phyloP scores from a whole-genome alignment of 2,329 filamentous ascomycete species.

The Nectriaceae sp. region DNA sequence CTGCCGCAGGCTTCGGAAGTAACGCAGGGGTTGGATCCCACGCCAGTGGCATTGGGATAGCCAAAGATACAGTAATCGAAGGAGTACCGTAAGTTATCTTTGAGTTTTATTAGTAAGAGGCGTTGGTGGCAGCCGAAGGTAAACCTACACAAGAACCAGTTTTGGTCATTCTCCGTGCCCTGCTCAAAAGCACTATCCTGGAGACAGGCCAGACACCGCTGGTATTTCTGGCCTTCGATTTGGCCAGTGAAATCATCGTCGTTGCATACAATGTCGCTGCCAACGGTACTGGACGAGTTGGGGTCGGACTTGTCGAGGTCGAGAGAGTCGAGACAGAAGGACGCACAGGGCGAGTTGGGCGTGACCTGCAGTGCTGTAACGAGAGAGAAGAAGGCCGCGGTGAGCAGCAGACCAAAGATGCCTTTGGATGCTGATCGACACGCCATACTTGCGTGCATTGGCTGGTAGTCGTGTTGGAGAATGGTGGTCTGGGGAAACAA shows the following conservation, averaged over 20 bases:
- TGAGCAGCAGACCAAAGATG: constrained; percentile 6
- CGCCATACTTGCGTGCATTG: constrained; percentile 7
- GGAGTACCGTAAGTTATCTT: constrained; percentile 57
- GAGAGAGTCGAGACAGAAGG: constrained; percentile 48
- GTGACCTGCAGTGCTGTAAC: constrained; percentile 50
- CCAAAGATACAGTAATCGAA: constrained; percentile 55
- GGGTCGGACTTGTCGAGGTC: constrained; percentile 45
- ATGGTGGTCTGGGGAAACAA: constrained; percentile 13
- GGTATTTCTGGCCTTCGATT: constrained; percentile 46
- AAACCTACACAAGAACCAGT: constrained; percentile 59
- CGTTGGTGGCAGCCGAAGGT: not conserved
- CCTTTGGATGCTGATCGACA: not conserved
- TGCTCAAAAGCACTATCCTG: constrained; percentile 51
- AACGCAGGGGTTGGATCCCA: constrained; percentile 50
- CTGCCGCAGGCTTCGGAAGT: constrained; percentile 53
- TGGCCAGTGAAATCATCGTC: constrained; percentile 45
- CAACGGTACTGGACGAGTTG: constrained; percentile 45
- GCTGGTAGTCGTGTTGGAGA: constrained; percentile 1
- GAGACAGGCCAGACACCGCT: constrained; percentile 53
- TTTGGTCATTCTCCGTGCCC: constrained; percentile 52
- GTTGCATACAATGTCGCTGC: constrained; percentile 49
- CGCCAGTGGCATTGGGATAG: constrained; percentile 48
- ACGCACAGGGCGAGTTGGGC: constrained; percentile 55
- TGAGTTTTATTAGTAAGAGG: not conserved
- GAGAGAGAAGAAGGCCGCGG: constrained; percentile 14